Evolutionary conservation across 2,329 filamentous ascomycete species (phyloP), one percentile per base, ranked within the genome.

Genomic region (Fusarium sp.): DNA sequence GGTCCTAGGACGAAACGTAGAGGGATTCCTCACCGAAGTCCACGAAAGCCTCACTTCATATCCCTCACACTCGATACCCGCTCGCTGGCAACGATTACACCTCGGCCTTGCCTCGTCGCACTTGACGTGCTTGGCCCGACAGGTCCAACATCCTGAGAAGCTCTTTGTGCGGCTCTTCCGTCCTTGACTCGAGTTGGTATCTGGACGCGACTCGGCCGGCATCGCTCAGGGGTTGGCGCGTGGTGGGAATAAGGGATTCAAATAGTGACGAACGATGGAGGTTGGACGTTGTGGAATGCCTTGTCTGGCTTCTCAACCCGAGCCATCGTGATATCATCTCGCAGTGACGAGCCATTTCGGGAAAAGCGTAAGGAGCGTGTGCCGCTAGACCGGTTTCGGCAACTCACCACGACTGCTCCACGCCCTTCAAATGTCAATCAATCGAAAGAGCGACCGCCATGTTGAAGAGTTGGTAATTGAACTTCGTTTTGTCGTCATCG

Each of bases 141-240:
- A 78, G 1, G 76, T 78, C 76, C 76, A 78, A 58, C 76, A 78
- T 20, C 76, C 76, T 3, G 76, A 77, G 18, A 78, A 78, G 18
- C 66, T 78, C 67, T 78, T 78, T 6, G 75, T 77, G 37, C 76
- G 76, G n/a, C 50, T 62, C 64, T 77, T 78, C 4, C 71, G 71
- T n/a, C 62, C 70, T 7, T 75, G 68, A 7, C 66, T 71, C 8
- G 72, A 68, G 18, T 54, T 18, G 59, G 56, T 7, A 62, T 70
- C 56, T 45, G 69, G 14, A 27, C 52, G 60, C 16, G 50, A n/a
- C n/a, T 67, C 64, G 31, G 56, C 66, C 6, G 70, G 38, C 76
- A 77, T 77, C 6, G 13, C 50, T 62, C 20, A 37, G 54, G 54
- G n/a, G 20, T 37, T 35, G 29, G 5, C 54, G 14, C 18, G 37